phyloP scores from a whole-genome alignment of 2,329 filamentous ascomycete genomes.

The Triangularia setosa region DNA sequence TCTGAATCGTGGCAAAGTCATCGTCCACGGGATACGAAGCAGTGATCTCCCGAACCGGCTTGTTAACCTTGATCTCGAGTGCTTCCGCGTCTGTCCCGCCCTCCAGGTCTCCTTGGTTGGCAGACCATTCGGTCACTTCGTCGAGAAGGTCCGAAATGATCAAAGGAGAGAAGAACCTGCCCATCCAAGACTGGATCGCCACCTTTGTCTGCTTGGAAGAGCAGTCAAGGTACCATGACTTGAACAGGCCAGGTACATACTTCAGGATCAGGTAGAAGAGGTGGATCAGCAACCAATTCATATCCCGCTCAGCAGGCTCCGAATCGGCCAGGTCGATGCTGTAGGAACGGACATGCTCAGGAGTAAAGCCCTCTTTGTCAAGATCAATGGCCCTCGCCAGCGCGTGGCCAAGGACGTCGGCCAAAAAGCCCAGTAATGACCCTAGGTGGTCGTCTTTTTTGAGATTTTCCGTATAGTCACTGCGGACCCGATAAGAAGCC shows the following conservation, averaged over 20 bases:
- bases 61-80: slow-evolving; percentile 66
- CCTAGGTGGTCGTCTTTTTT: slow-evolving; percentile 67
- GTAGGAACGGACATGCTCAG: slow-evolving; percentile 53
- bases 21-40: slow-evolving; percentile 88
- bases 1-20: slow-evolving; percentile 69
- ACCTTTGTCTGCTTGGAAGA: slow-evolving; percentile 75
- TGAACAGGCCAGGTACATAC: slow-evolving; percentile 73
- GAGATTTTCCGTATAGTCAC: slow-evolving; percentile 74
- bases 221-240: slow-evolving; percentile 79
- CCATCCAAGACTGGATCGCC: slow-evolving; percentile 79
- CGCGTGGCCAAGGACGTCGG: slow-evolving; percentile 79
- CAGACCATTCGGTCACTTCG: slow-evolving; percentile 65
- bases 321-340: slow-evolving; percentile 49
- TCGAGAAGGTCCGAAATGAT: slow-evolving; percentile 63
- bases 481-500: slow-evolving; percentile 76
- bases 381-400: slow-evolving; percentile 70
- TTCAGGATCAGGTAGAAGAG: slow-evolving; percentile 79
- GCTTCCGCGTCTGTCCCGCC: slow-evolving; percentile 50
- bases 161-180: slow-evolving; percentile 73
- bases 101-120: slow-evolving; percentile 42
- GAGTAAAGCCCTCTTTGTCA: slow-evolving; percentile 60
- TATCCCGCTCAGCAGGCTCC: slow-evolving; percentile 65
- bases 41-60: slow-evolving; percentile 68
- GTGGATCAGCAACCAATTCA: slow-evolving; percentile 80
- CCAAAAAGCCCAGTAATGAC: slow-evolving; percentile 72